Evolutionary conservation across 179 eudicot species (phyloP).

Genomic region (Beta lomatogona): DNA sequence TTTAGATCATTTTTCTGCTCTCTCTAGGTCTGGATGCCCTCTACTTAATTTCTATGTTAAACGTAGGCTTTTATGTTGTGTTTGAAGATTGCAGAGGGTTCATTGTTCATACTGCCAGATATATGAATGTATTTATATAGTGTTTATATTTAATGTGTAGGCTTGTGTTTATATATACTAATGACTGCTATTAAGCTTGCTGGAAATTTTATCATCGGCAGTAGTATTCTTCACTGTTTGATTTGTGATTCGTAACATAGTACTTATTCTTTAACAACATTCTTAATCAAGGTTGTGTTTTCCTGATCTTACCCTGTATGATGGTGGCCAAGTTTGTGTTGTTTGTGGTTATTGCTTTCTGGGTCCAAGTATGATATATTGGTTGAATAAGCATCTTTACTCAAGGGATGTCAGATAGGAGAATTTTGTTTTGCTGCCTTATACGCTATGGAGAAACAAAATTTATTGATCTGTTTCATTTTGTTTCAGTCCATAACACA

Average conservation of each 20-base stretch:
- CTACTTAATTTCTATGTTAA: background rate
- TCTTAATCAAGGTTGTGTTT: background rate
- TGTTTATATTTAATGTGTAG: background rate
- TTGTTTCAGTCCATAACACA: slow-evolving; percentile 39
- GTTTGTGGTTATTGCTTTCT: background rate
- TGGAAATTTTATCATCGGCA: background rate
- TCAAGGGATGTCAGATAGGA: background rate
- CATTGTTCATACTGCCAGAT: background rate
- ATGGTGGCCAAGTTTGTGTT: background rate
- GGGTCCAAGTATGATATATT: background rate
- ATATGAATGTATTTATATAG: background rate
- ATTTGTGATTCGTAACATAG: background rate
- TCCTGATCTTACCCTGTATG: background rate
- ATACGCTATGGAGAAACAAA: background rate
- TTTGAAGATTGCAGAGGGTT: background rate
- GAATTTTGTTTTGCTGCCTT: background rate
- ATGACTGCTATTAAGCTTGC: background rate
- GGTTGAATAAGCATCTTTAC: background rate
- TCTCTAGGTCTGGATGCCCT: background rate
- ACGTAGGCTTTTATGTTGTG: background rate
- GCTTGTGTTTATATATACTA: background rate
- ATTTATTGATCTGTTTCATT: background rate
- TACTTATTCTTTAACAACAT: background rate
- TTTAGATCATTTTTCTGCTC: background rate
- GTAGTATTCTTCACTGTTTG: background rate